Evolutionary conservation across 768 basidiomycete genomes (phyloP).

Genomic region (Leccinum subtestaceum): DNA sequence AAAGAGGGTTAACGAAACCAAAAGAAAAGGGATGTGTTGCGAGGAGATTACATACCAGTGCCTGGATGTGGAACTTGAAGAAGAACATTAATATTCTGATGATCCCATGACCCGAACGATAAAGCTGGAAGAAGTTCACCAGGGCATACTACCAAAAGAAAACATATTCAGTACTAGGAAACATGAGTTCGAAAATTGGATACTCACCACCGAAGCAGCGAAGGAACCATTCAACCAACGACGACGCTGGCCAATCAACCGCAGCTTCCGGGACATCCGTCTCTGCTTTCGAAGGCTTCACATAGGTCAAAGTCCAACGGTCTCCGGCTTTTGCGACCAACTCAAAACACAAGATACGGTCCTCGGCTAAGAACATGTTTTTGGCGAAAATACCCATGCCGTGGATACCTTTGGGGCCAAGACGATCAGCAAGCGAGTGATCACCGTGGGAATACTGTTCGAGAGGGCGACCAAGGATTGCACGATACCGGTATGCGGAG

Average conservation of each 20-base stretch:
- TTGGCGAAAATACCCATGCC: conserved; percentile 98
- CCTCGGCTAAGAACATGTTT: conserved; percentile 89
- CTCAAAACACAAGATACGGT: conserved; percentile 97
- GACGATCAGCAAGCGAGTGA: conserved; percentile 84
- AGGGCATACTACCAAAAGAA: conserved; percentile 65
- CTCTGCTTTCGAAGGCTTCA: conserved; percentile 95
- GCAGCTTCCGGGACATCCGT: conserved; percentile 96
- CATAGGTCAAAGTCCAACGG: conserved; percentile 84
- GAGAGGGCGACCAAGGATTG: conserved; percentile 83
- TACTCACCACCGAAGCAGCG: conserved; percentile 80
- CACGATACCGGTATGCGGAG: conserved; percentile 92
- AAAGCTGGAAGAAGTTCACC: conserved; percentile 88
- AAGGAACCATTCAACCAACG: conserved; percentile 96
- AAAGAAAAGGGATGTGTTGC: not conserved
- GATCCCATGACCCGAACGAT: conserved; percentile 81
- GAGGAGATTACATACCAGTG: conserved; percentile 53
- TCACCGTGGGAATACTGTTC: conserved; percentile 89
- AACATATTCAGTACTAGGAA: not conserved
- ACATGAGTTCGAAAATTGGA: not conserved
- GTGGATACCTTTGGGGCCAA: conserved; percentile 90
- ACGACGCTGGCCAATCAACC: conserved; percentile 89
- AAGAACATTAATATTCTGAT: conserved; percentile 82
- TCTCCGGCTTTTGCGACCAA: conserved; percentile 88
- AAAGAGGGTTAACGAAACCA: conserved; percentile 1
- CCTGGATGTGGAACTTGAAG: conserved; percentile 78